phyloP scores from a whole-genome alignment of 495 filamentous ascomycete species.

The Penicillium waksmanii region DNA sequence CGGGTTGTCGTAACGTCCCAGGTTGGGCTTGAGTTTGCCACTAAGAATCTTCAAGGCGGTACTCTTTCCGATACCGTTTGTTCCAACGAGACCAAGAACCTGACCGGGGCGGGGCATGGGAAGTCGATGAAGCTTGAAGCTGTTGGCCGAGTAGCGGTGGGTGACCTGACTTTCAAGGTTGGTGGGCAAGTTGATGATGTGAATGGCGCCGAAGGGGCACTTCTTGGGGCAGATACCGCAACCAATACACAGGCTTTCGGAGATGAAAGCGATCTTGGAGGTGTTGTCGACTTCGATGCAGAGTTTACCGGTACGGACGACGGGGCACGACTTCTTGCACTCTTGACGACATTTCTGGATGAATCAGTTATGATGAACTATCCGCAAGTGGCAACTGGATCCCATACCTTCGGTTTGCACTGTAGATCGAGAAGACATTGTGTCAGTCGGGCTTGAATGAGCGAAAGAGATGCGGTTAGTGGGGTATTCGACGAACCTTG shows the following conservation, averaged over 20 bases:
- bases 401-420: conserved; percentile 94
- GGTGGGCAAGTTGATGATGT: conserved; percentile 98
- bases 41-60: conserved; percentile 97
- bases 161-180: conserved; percentile 98
- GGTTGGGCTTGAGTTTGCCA: conserved; percentile 96
- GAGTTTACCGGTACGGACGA: conserved; percentile 95
- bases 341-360: conserved; percentile 90
- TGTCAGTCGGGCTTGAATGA: conserved; percentile 39
- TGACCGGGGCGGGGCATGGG: conserved; percentile 95
- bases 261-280: conserved; percentile 97
- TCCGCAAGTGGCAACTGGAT: not conserved
- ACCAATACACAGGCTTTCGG: conserved; percentile 91
- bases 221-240: conserved; percentile 99
- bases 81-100: conserved; percentile 95
- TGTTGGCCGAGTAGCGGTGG: conserved; percentile 98
- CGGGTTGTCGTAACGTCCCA: conserved; percentile 92
- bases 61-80: conserved; percentile 99
- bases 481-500: conserved; percentile 70
- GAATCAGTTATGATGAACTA: not conserved
- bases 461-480: conserved; percentile 28
- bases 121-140: conserved; percentile 97
- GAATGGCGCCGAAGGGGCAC: conserved; percentile 98
- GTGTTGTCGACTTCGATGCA: conserved; percentile 91
- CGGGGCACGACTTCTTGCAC: conserved; percentile 99
- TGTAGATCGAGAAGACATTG: conserved; percentile 39